These are phyloP conservation scores for Binderoboletus segoi DNA, from an alignment of 1,284 basidiomycete genomes.

Conservation along the genomic window DNA sequence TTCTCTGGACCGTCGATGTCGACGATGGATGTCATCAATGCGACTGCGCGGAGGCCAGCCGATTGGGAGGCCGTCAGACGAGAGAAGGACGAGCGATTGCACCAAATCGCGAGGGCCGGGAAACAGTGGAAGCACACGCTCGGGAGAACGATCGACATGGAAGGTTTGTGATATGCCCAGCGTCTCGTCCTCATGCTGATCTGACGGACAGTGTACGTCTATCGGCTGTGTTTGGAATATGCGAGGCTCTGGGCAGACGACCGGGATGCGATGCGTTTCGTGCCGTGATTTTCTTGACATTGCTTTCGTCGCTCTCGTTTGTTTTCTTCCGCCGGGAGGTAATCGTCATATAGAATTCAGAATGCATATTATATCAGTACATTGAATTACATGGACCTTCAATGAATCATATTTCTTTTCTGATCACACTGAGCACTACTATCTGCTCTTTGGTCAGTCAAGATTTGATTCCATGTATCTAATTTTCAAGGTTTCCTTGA, in stretches of 20 bases:
- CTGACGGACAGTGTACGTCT: conserved; percentile 69
- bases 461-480: no score
- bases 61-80: conserved; percentile 41
- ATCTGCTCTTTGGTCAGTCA: no score
- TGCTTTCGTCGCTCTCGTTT: no score
- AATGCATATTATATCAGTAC: no score
- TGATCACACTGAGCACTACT: no score
- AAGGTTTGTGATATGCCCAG: conserved; percentile 53
- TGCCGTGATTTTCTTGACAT: conserved; percentile 22
- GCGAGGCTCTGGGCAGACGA: conserved; percentile 83
- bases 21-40: conserved; percentile 57
- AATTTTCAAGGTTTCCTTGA: no score
- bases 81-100: conserved; percentile 74
- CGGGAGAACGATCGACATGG: conserved; percentile 85
- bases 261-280: conserved; percentile 68
- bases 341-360: background rate
- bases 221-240: conserved; percentile 87
- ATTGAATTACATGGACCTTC: background rate
- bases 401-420: no score
- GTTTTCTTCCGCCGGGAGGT: no score
- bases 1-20: conserved; percentile 80
- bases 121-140: conserved; percentile 87
- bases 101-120: conserved; percentile 84
- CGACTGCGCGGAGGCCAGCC: conserved; percentile 22
- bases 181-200: conserved; percentile 12